Conservation (phyloP, 768 basidiomycete genomes). For the Leccinum longicurvipes region DNA sequence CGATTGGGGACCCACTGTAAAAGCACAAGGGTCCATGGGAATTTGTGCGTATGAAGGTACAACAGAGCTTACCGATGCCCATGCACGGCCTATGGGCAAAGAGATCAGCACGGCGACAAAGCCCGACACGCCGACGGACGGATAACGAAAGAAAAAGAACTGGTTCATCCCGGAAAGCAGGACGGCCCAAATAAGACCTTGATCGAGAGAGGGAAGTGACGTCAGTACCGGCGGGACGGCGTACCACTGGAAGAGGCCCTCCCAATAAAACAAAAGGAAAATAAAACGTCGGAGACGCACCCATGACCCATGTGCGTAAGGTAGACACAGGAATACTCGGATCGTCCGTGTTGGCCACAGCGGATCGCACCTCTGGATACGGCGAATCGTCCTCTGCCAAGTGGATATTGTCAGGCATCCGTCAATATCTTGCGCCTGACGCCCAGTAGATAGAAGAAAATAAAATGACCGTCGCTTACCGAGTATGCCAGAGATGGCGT, state of each 20-base stretch:
- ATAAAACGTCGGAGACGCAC: constrained; percentile 16
- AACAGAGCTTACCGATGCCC: constrained; percentile 41
- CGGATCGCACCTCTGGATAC: constrained; percentile 79
- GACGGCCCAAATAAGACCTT: constrained; percentile 47
- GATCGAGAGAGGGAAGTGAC: not conserved
- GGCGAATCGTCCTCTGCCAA: constrained; percentile 68
- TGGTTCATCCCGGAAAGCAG: constrained; percentile 73
- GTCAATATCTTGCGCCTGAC: not conserved
- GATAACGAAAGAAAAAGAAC: constrained; percentile 74
- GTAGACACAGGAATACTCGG: constrained; percentile 57
- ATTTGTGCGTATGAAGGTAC: not conserved
- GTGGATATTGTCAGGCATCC: not conserved
- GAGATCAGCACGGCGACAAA: constrained; percentile 70
- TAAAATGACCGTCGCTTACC: constrained; percentile 9
- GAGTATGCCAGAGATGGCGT: constrained; percentile 9
- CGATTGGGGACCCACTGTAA: constrained; percentile 46
- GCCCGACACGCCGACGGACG: constrained; percentile 37
- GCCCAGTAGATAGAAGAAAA: not conserved
- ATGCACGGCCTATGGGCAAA: constrained; percentile 64
- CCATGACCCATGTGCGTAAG: constrained; percentile 59
- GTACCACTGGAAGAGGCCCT: too few species aligned
- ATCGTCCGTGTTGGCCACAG: constrained; percentile 73
- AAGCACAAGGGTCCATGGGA: not conserved
- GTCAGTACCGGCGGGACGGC: not conserved
- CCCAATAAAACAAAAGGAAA: too few species aligned